phyloP scores from a whole-genome alignment of 768 basidiomycete species.

The Serendipita sp. region DNA sequence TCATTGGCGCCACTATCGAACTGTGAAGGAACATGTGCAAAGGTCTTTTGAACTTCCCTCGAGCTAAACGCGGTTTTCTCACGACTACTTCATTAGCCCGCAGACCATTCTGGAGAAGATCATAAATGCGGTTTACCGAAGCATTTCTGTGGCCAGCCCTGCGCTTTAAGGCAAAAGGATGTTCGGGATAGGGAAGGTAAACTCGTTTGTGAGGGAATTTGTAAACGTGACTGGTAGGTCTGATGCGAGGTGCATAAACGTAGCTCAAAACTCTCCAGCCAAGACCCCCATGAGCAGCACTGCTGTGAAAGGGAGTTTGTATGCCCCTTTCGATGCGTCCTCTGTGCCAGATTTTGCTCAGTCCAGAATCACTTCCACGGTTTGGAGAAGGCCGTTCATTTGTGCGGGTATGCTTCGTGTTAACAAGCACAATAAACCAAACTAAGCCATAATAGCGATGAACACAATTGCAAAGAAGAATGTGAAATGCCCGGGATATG shows the following conservation, averaged over 20 bases:
- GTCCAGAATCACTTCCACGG: conserved; percentile 37
- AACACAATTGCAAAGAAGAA: conserved; percentile 30
- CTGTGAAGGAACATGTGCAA: no score
- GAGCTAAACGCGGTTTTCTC: no score
- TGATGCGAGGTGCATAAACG: neutral
- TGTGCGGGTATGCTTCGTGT: conserved; percentile 36
- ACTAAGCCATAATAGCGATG: conserved; percentile 23
- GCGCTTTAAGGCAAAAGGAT: neutral
- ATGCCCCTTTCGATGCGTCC: conserved; percentile 37
- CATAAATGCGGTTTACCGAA: conserved; percentile 38
- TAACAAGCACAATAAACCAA: neutral
- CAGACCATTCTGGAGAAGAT: conserved; percentile 32
- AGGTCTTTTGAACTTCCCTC: no score
- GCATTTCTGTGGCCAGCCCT: conserved; percentile 40
- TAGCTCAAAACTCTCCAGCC: no score
- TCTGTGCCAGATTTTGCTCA: conserved; percentile 41
- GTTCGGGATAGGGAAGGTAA: neutral
- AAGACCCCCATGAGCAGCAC: no score
- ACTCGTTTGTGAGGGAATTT: neutral
- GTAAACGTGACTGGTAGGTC: neutral
- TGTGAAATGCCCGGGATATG: conserved; percentile 38
- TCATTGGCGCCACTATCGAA: no score
- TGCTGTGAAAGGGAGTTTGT: conserved; percentile 31
- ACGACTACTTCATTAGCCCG: no score
- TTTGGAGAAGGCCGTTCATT: conserved; percentile 27